These are phyloP conservation scores for Chrysopogon serrulatus DNA, from an alignment of 176 grass and related monocot species.

Conservation along the genomic window DNA sequence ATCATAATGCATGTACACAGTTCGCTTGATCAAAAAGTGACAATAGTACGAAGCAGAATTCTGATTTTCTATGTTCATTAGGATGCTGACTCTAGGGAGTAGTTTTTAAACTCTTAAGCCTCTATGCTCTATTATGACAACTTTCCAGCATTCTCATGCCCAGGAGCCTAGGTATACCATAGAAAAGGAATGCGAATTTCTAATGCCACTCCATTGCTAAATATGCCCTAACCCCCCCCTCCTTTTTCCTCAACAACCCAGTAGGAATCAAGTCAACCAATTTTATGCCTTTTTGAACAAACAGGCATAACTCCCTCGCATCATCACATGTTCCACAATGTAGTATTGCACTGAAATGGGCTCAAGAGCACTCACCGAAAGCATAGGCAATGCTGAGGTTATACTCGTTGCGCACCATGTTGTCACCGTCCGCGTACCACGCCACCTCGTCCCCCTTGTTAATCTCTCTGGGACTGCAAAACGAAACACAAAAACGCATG, in stretches of 20 bases:
- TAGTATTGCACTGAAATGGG: background rate
- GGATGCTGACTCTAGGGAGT: background rate
- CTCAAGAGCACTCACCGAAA: slow-evolving; percentile 64
- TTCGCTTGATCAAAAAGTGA: slow-evolving; percentile 1
- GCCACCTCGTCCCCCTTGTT: slow-evolving; percentile 98
- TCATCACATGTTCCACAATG: background rate
- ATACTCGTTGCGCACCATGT: slow-evolving; percentile 84
- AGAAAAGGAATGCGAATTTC: background rate
- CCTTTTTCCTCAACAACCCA: background rate
- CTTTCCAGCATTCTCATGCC: background rate
- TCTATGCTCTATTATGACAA: background rate
- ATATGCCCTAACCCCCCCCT: background rate
- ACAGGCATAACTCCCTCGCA: background rate
- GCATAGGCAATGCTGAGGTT: slow-evolving; percentile 82
- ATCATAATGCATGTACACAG: slow-evolving; percentile 5
- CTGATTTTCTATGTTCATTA: background rate
- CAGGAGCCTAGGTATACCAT: background rate
- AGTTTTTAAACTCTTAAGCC: background rate
- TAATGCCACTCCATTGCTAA: background rate
- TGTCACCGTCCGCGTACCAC: slow-evolving; percentile 91
- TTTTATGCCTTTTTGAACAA: background rate
- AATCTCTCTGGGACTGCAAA: slow-evolving; percentile 74
- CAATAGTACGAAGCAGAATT: background rate
- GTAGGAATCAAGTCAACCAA: background rate
- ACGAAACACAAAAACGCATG: background rate